Evolutionary conservation across 257 asterid genomes (phyloP), one percentile per base, ranked within the genome.

Genomic region (Rhazya stricta): DNA sequence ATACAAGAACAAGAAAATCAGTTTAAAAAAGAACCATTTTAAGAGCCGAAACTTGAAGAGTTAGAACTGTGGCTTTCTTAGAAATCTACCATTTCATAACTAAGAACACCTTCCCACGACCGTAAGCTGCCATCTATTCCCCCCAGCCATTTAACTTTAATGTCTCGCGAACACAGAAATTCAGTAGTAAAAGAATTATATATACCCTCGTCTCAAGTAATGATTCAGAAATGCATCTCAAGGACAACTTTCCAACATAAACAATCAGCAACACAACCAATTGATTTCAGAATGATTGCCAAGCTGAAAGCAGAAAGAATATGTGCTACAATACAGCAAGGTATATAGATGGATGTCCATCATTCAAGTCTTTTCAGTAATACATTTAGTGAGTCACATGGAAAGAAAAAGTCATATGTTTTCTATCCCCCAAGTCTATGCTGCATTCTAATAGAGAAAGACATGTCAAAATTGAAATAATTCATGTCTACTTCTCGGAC

Each of bases 391-490:
- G 36, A 3, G 37, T 60, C 13, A 0, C 23, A 25, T 27, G 1
- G 29, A 60, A 30, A 62, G 41, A 9, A 62, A 62, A 62, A 61
- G 32, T 61, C 30, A 61, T 15, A 29, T 16, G 11, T 18, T 29
- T 62, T 62, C 43, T 62, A 32, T 32, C 41, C 5, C 23, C n/a
- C 43, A 62, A 62, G 68, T 62, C 68, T 62, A 62, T 62, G 37
- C 25, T 32, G 68, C 30, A 65, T 65, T 48, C 70, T 25, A 58
- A 2, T 3, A 34, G 4, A 62, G 27, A 54, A 18, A 65, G 30
- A 36, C 30, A 65, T 6, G 46, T 34, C 70, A 65, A 65, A 65
- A 65, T n/a, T 65, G 46, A 71, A 70, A 34, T 21, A 25, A 12
- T 56, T 56, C 41, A 19, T 13, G 16, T 72, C 51, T 23, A 61